A percentile compares a stretch with the other conserved stretches of the same genome.
phyloP scores from a whole-genome alignment of 257 asterid genomes.

The Solanum lycopersicoides region DNA sequence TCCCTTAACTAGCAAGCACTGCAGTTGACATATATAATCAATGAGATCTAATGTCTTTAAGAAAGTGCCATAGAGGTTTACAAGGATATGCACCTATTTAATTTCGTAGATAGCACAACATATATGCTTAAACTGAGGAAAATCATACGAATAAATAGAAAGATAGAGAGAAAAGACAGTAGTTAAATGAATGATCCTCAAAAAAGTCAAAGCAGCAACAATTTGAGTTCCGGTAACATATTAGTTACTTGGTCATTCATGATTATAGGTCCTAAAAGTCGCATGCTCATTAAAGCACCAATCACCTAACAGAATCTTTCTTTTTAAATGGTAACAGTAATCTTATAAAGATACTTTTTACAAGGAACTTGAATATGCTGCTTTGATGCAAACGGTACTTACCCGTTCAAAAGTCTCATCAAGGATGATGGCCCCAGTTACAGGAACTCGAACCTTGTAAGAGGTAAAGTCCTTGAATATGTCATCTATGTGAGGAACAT shows the following conservation, averaged over 20 bases:
- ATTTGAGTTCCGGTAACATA: neutral
- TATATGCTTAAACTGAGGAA: neutral
- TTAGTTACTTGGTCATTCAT: neutral
- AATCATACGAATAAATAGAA: neutral
- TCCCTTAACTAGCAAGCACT: slow-evolving; percentile 83
- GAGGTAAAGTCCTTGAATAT: slow-evolving; percentile 86
- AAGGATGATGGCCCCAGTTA: slow-evolving; percentile 78
- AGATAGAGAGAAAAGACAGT: neutral
- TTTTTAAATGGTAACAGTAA: neutral
- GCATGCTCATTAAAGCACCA: neutral
- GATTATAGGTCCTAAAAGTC: neutral
- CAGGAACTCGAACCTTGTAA: slow-evolving; percentile 87
- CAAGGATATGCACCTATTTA: neutral
- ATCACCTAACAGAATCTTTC: neutral
- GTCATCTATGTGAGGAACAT: slow-evolving; percentile 75
- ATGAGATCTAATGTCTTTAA: neutral
- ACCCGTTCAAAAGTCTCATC: slow-evolving; percentile 80
- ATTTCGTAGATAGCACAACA: neutral
- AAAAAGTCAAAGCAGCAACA: neutral
- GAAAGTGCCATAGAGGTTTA: neutral
- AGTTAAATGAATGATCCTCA: neutral
- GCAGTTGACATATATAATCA: neutral
- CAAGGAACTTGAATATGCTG: neutral
- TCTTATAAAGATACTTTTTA: neutral
- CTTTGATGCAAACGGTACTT: slow-evolving; percentile 6